Conservation (phyloP, 202 grass and related monocot species). For the Carex arenaria region DNA sequence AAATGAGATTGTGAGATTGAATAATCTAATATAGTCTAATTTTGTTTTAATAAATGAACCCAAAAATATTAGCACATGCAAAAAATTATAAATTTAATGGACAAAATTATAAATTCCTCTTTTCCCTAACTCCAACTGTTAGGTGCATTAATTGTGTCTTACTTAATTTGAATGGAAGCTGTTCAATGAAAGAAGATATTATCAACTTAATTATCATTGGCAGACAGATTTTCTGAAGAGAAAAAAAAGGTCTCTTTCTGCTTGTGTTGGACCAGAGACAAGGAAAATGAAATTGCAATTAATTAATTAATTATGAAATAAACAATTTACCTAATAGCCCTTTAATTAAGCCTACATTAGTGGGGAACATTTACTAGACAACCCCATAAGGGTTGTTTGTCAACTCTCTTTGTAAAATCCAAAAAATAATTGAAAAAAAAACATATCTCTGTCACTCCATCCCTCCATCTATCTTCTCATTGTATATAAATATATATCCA, state of each 20-base stretch:
- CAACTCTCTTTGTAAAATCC: neutral
- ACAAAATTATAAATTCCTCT: neutral
- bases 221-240: slow-evolving; percentile 8
- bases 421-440: neutral
- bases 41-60: too few species aligned
- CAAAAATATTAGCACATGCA: too few species aligned
- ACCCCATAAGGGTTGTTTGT: slow-evolving; percentile 21
- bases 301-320: neutral
- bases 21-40: too few species aligned
- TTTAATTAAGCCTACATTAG: neutral
- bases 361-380: slow-evolving; percentile 20
- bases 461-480: neutral
- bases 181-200: neutral
- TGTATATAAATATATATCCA: slow-evolving; percentile 15
- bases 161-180: neutral
- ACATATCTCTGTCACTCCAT: neutral
- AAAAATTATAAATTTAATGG: too few species aligned
- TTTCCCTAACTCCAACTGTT: neutral
- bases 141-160: neutral
- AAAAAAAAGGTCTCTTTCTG: neutral
- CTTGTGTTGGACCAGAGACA: neutral
- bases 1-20: too few species aligned
- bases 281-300: slow-evolving; percentile 2
- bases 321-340: neutral
- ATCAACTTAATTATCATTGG: neutral